Percentiles rank a stretch among this genome's conserved stretches.
Conservation (phyloP, 2,329 filamentous ascomycete genomes). For the Acephala macrosclerotiorum region DNA sequence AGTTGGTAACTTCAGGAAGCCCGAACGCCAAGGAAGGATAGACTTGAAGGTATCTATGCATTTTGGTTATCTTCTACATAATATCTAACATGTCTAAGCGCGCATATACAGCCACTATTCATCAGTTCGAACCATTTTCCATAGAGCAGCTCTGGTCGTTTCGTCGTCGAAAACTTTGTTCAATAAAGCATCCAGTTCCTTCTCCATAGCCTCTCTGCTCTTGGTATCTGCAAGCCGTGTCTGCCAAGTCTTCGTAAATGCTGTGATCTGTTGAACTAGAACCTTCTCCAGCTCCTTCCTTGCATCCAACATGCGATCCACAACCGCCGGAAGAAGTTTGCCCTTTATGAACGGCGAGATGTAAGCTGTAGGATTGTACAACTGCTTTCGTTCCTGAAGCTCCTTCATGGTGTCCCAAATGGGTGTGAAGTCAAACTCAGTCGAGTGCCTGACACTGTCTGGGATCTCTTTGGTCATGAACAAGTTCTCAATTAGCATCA, state of each 20-base stretch:
- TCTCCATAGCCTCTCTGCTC: constrained; percentile 55
- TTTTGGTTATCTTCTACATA: neutral
- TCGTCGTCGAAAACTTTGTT: constrained; percentile 58
- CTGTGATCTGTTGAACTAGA: constrained; percentile 67
- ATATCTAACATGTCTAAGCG: neutral
- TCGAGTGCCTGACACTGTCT: constrained; percentile 60
- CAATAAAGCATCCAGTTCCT: constrained; percentile 64
- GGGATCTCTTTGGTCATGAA: constrained; percentile 95
- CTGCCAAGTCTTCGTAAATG: constrained; percentile 67
- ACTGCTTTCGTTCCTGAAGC: constrained; percentile 53
- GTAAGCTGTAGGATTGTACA: constrained; percentile 58
- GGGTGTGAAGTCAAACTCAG: constrained; percentile 66
- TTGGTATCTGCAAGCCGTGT: constrained; percentile 51
- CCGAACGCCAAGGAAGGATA: neutral
- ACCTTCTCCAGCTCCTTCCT: constrained; percentile 70
- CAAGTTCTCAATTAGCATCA: constrained; percentile 94
- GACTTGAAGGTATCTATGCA: neutral
- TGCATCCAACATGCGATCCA: constrained; percentile 59
- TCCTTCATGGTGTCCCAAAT: constrained; percentile 68
- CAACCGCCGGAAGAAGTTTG: constrained; percentile 45
- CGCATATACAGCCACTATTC: constrained; percentile 19
- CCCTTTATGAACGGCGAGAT: constrained; percentile 52
- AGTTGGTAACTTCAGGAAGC: neutral
- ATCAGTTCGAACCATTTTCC: constrained; percentile 43
- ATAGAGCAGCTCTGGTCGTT: constrained; percentile 42